These are phyloP conservation scores for Knufia petricola DNA, from an alignment of 2,329 filamentous ascomycete genomes.

Conservation along the genomic window DNA sequence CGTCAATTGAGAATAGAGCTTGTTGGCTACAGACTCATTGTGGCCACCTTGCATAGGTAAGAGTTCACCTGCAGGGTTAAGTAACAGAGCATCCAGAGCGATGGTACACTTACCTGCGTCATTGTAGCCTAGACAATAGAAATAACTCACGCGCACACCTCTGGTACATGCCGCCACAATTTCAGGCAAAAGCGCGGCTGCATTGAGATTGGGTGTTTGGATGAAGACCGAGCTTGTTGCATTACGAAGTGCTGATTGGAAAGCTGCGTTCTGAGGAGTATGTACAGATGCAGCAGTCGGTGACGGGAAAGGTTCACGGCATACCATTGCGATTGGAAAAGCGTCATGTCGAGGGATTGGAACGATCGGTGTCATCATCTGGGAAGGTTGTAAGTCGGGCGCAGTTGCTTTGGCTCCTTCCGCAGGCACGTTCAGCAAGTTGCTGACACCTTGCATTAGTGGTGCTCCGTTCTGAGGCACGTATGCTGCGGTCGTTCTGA, in stretches of 20 bases:
- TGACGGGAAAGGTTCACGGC: constrained; percentile 56
- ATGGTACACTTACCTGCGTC: constrained; percentile 69
- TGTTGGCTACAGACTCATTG: constrained; percentile 60
- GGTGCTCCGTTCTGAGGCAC: constrained; percentile 43
- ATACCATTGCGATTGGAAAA: constrained; percentile 64
- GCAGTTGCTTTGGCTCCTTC: constrained; percentile 44
- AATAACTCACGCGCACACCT: constrained; percentile 59
- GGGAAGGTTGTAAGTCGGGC: constrained; percentile 40
- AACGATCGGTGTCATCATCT: constrained; percentile 60
- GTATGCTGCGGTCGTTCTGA: constrained; percentile 51
- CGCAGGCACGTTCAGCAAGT: constrained; percentile 56
- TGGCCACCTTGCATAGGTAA: constrained; percentile 66
- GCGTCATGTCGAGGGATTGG: constrained; percentile 43
- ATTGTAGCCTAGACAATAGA: constrained; percentile 70
- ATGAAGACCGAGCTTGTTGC: constrained; percentile 60
- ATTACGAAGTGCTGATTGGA: constrained; percentile 59
- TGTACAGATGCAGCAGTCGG: constrained; percentile 51
- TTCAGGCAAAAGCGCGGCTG: constrained; percentile 54
- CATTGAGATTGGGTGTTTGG: constrained; percentile 68
- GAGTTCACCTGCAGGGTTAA: constrained; percentile 63
- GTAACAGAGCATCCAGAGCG: no score
- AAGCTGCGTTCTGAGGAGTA: constrained; percentile 67
- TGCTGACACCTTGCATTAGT: constrained; percentile 49
- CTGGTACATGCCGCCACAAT: constrained; percentile 56
- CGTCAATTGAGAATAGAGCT: constrained; percentile 51